phyloP scores from a whole-genome alignment of 495 filamentous ascomycete genomes.

The Hypoxylon lienhwacheense region DNA sequence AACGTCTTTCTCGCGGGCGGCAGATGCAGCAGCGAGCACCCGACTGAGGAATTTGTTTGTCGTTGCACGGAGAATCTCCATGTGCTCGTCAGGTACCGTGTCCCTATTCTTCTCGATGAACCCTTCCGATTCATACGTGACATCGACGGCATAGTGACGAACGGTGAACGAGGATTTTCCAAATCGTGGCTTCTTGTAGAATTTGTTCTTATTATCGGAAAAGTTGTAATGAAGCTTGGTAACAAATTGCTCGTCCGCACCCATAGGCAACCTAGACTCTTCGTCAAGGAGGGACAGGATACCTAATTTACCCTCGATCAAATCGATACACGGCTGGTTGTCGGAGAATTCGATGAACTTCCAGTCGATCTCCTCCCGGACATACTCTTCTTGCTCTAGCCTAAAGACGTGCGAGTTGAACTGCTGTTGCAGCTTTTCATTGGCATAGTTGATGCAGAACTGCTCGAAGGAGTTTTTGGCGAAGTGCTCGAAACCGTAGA shows the following conservation, averaged over 20 bases:
- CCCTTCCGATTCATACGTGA: constrained; percentile 99
- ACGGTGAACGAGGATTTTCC: constrained; percentile 98
- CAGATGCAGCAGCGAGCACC: constrained; percentile 81
- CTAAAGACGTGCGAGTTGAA: constrained; percentile 99
- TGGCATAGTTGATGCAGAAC: constrained; percentile 99
- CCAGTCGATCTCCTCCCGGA: constrained; percentile 97
- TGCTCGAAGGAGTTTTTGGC: constrained; percentile 99
- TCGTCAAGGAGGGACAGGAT: constrained; percentile 92
- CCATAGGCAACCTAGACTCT: constrained; percentile 95
- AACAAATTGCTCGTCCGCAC: constrained; percentile 95
- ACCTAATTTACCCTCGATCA: constrained; percentile 96
- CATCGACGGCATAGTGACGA: constrained; percentile 97
- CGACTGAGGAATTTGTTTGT: constrained; percentile 83
- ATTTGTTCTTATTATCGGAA: constrained; percentile 86
- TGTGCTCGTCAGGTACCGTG: constrained; percentile 96
- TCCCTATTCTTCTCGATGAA: constrained; percentile 99
- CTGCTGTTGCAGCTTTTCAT: constrained; percentile 98
- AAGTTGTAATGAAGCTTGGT: constrained; percentile 97
- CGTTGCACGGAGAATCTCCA: constrained; percentile 84
- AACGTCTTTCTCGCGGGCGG: constrained; percentile 85
- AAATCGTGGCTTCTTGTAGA: constrained; percentile 97
- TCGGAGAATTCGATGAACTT: constrained; percentile 99
- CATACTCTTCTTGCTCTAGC: constrained; percentile 97
- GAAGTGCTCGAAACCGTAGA: constrained; percentile 99
- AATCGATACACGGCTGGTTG: constrained; percentile 98